Evolutionary conservation across 768 basidiomycete genomes (phyloP).

Genomic region (Termitomyces sp.): DNA sequence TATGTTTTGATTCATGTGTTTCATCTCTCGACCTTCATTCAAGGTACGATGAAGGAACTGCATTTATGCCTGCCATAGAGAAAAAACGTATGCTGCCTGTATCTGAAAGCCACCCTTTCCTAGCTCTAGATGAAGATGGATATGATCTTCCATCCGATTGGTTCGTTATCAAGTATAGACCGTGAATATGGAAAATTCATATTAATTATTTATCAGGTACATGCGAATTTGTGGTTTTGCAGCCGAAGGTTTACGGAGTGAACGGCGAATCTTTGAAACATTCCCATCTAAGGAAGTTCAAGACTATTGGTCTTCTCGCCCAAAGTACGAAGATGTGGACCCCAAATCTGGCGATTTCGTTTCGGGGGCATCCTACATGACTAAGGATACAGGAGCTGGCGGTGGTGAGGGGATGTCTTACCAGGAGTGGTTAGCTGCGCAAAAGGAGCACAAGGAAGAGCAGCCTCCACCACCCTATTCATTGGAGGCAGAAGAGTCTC

Average conservation of each 20-base stretch:
- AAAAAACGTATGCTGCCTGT: constrained; percentile 54
- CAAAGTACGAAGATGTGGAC: constrained; percentile 46
- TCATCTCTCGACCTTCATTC: not conserved
- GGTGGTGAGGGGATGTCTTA: constrained; percentile 27
- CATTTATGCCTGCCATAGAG: constrained; percentile 68
- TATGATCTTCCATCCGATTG: constrained; percentile 76
- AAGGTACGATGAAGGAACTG: constrained; percentile 84
- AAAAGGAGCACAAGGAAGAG: constrained; percentile 42
- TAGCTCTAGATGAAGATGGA: constrained; percentile 77
- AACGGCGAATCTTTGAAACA: constrained; percentile 54
- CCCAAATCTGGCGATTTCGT: constrained; percentile 23
- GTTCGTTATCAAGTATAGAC: constrained; percentile 32
- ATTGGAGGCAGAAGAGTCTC: constrained; percentile 37
- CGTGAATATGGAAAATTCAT: not conserved
- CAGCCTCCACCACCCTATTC: constrained; percentile 68
- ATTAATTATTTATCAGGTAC: constrained; percentile 39
- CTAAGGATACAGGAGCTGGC: constrained; percentile 3
- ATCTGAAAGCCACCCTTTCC: constrained; percentile 51
- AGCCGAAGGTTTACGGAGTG: constrained; percentile 59
- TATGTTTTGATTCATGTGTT: constrained; percentile 3
- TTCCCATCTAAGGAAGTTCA: constrained; percentile 69
- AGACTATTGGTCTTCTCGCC: constrained; percentile 67
- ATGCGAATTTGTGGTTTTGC: constrained; percentile 76
- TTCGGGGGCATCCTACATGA: constrained; percentile 18
- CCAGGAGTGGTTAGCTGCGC: constrained; percentile 41